A percentile compares a stretch with the other conserved stretches of the same genome.
These are phyloP conservation scores for Teratosphaeria zuluensis DNA, from an alignment of 2,329 filamentous ascomycete species.

Conservation along the genomic window DNA sequence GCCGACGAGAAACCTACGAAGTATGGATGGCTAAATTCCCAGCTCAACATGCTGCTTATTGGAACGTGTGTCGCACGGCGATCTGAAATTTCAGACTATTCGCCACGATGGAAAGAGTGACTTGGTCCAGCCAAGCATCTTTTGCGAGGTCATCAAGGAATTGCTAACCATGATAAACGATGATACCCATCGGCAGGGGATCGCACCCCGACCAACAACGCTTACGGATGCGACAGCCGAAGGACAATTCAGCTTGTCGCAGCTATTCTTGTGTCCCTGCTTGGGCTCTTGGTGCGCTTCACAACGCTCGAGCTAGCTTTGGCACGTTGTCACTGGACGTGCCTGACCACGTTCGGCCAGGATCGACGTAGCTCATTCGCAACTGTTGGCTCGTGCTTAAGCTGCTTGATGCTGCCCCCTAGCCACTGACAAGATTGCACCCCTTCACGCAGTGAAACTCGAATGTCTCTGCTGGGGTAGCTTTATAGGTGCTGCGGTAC, in stretches of 20 bases:
- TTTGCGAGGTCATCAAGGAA: neutral
- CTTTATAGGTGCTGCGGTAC: neutral
- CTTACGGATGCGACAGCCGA: neutral
- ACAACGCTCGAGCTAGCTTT: neutral
- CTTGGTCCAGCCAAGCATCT: neutral
- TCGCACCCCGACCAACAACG: neutral
- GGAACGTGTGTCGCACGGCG: too few species aligned
- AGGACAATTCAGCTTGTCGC: neutral
- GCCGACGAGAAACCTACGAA: neutral
- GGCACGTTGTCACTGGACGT: neutral
- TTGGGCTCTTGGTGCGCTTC: neutral
- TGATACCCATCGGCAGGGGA: neutral
- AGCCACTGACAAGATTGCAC: neutral
- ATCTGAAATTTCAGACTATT: neutral
- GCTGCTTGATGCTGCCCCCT: neutral
- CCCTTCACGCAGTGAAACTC: neutral
- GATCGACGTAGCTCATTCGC: neutral
- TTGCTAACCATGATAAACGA: neutral
- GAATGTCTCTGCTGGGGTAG: neutral
- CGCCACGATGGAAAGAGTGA: neutral
- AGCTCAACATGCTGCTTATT: neutral
- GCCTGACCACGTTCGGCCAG: neutral
- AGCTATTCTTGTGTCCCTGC: neutral
- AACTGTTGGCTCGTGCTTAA: neutral
- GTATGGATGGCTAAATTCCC: neutral